phyloP scores from a whole-genome alignment of 345 rosid species.

The Syzygium oleosum region DNA sequence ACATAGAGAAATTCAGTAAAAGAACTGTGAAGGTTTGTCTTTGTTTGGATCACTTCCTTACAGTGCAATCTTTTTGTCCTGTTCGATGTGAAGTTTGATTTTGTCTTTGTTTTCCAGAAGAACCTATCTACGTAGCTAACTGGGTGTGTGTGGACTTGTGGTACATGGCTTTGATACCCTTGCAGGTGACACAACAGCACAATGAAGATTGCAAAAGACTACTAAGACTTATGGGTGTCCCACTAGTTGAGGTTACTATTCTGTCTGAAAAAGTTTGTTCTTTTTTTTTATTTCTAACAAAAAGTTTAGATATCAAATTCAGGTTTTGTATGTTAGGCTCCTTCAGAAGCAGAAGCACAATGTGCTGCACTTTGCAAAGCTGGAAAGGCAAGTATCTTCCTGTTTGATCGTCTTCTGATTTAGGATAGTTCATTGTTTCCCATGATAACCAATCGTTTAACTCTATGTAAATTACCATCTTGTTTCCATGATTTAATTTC shows the following conservation, averaged over 20 bases:
- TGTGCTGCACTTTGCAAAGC: slow-evolving; percentile 89
- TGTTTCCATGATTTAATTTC: not conserved
- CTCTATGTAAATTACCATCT: not conserved
- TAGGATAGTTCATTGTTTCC: not conserved
- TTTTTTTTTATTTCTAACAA: not conserved
- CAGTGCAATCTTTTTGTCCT: not conserved
- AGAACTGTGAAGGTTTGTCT: slow-evolving; percentile 73
- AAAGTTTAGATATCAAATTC: fast-evolving
- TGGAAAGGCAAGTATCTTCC: slow-evolving; percentile 51
- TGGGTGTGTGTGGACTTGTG: not conserved
- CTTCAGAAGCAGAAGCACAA: slow-evolving; percentile 95
- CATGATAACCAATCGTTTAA: not conserved
- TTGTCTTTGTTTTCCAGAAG: not conserved
- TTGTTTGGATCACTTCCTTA: not conserved
- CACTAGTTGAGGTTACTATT: slow-evolving; percentile 63
- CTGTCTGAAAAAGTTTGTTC: not conserved
- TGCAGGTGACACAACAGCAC: slow-evolving; percentile 80
- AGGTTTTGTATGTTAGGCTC: slow-evolving; percentile 43
- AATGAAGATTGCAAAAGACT: slow-evolving; percentile 92
- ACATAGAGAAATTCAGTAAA: slow-evolving; percentile 90
- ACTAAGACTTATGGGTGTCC: slow-evolving; percentile 85
- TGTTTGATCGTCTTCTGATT: not conserved
- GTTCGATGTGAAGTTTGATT: not conserved
- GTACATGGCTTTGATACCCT: not conserved
- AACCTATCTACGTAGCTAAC: not conserved